Conservation (phyloP, 1,284 basidiomycete genomes). For the Exobasidium cylindrosporum region DNA sequence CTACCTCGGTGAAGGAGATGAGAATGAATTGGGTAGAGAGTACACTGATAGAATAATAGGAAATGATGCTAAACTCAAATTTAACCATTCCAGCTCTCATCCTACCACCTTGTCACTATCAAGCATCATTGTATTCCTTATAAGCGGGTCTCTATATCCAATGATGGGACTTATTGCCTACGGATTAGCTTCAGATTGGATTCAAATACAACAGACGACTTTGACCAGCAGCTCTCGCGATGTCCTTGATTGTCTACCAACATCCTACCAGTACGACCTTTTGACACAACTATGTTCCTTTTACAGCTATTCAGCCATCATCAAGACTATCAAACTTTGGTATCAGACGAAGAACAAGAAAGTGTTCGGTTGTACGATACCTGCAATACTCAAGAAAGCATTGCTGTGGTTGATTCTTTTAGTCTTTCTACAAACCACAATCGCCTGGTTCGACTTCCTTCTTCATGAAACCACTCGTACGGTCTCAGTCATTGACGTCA, state of each 20-base stretch:
- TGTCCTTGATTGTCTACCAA: slow-evolving; percentile 14
- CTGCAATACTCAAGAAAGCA: slow-evolving; percentile 16
- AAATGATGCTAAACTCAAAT: slow-evolving; percentile 3
- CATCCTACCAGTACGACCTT: slow-evolving; percentile 21
- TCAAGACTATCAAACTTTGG: slow-evolving; percentile 14
- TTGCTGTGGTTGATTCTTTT: slow-evolving; percentile 18
- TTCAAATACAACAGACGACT: slow-evolving; percentile 14
- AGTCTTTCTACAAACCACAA: slow-evolving; percentile 5
- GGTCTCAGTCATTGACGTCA: slow-evolving; percentile 18
- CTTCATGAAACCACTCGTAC: slow-evolving; percentile 21
- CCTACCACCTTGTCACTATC: slow-evolving; percentile 18
- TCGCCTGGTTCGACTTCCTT: slow-evolving; percentile 14
- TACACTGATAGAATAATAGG: slow-evolving; percentile 16
- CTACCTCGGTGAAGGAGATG: slow-evolving; percentile 18
- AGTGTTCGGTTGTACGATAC: slow-evolving; percentile 11
- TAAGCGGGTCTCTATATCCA: slow-evolving; percentile 18
- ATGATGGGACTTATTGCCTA: slow-evolving; percentile 22
- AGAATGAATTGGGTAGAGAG: slow-evolving; percentile 13
- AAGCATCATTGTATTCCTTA: slow-evolving; percentile 17
- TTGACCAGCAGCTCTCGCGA: neutral
- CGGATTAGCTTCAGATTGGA: slow-evolving; percentile 19
- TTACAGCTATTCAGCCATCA: slow-evolving; percentile 15
- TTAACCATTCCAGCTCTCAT: slow-evolving; percentile 17
- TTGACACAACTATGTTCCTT: slow-evolving; percentile 16
- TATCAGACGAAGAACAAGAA: neutral